phyloP scores from a whole-genome alignment of 1,284 basidiomycete genomes.

The Sporisorium scitamineum region DNA sequence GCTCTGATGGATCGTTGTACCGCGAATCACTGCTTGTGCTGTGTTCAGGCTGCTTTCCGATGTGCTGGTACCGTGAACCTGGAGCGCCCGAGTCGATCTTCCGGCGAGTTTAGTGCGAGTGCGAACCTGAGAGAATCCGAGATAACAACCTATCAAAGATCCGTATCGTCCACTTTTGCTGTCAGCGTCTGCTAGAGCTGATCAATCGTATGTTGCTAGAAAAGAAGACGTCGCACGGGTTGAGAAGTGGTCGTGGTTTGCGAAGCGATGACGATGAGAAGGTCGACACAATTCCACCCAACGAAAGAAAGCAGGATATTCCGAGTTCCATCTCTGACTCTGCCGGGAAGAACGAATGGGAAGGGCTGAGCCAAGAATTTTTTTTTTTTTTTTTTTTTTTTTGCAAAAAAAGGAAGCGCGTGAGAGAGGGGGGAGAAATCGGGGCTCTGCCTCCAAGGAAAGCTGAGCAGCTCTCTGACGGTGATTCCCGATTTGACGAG shows the following conservation, averaged over 20 bases:
- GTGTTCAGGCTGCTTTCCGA: background rate
- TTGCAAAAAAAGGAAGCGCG: background rate
- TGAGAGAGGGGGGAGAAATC: background rate
- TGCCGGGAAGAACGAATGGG: conserved; percentile 3
- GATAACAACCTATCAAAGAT: background rate
- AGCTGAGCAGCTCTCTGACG: background rate
- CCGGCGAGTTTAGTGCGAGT: background rate
- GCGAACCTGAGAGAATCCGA: background rate
- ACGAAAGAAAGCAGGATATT: background rate
- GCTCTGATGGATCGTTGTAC: too few species aligned
- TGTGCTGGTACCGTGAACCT: background rate
- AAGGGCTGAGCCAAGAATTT: conserved; percentile 12
- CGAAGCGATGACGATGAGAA: conserved; percentile 14
- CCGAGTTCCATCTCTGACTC: conserved; percentile 9
- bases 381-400: background rate
- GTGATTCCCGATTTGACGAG: background rate
- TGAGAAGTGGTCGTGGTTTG: background rate
- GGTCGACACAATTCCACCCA: conserved; percentile 2
- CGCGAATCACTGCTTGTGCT: background rate
- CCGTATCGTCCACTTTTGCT: background rate
- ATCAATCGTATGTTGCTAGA: background rate
- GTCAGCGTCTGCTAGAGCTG: background rate
- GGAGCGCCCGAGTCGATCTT: background rate
- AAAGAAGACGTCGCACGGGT: background rate
- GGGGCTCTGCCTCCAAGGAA: background rate